A percentile compares a stretch with the other conserved stretches of the same genome.
phyloP scores from a whole-genome alignment of 768 basidiomycete species.

The Agrocybe pediades region DNA sequence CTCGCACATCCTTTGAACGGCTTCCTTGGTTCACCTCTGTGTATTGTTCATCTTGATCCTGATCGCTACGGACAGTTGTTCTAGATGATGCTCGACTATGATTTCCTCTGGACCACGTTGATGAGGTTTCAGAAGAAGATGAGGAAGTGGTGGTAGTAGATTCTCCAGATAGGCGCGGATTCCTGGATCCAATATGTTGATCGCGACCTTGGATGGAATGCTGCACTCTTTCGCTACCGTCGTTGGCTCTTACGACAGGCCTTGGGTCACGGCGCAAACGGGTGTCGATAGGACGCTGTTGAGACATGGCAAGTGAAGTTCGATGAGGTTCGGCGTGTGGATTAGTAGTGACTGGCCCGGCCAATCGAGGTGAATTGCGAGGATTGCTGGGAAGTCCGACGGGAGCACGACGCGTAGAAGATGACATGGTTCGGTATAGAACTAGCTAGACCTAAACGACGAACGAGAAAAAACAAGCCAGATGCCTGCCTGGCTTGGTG shows the following conservation, averaged over 20 bases:
- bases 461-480: constrained; percentile 8
- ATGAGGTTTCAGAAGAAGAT: constrained; percentile 27
- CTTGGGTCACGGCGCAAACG: constrained; percentile 1
- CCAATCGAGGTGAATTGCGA: constrained; percentile 14
- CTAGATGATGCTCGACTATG: constrained; percentile 38
- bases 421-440: constrained; percentile 7
- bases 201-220: background rate
- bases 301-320: background rate
- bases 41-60: constrained; percentile 12
- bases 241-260: background rate
- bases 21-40: background rate
- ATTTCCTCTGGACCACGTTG: constrained; percentile 39
- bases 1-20: background rate
- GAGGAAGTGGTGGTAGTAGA: constrained; percentile 27
- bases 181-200: background rate
- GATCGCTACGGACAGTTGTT: constrained; percentile 46
- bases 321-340: constrained; percentile 1
- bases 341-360: constrained; percentile 6
- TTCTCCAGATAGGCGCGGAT: constrained; percentile 19
- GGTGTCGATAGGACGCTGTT: background rate
- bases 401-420: constrained; percentile 13
- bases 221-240: background rate
- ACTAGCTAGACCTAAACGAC: constrained; percentile 7
- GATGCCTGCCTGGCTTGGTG: constrained; percentile 19
- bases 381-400: constrained; percentile 26